Conservation (phyloP, 169 alveolate genomes). For the Perkinsus chesapeaki region DNA sequence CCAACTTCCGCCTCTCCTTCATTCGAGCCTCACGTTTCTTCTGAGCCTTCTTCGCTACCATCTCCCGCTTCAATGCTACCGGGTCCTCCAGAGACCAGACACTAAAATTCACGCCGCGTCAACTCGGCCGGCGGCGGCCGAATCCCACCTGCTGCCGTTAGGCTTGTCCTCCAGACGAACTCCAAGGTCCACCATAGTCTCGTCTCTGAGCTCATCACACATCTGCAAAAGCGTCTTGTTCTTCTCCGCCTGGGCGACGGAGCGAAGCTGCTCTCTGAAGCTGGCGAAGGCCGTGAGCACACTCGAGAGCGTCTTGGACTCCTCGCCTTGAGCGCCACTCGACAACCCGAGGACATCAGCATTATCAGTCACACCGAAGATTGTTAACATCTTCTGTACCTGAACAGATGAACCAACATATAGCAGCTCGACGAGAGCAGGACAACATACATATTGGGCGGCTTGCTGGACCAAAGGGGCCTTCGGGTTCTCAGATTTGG, state of each 20-base stretch:
- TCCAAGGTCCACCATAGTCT: conserved; percentile 71
- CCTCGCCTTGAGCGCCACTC: not conserved
- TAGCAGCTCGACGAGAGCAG: too few relatives aligned
- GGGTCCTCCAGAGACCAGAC: not conserved
- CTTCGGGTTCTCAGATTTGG: not conserved
- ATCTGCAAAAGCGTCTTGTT: conserved; percentile 50
- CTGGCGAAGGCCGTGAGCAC: not conserved
- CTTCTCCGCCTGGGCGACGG: conserved; percentile 12
- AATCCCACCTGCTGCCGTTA: conserved; percentile 36
- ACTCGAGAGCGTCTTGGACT: not conserved
- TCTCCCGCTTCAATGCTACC: not conserved
- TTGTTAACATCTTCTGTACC: not conserved
- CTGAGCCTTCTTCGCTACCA: not conserved
- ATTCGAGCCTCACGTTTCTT: not conserved
- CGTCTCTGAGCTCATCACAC: conserved; percentile 88
- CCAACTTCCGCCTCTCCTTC: conserved; percentile 1
- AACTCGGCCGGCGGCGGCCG: too few relatives aligned
- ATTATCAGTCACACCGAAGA: not conserved
- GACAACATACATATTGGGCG: conserved; percentile 17
- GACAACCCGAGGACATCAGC: not conserved
- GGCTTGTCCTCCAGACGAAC: conserved; percentile 83
- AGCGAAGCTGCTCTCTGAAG: not conserved
- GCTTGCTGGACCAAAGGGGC: conserved; percentile 20
- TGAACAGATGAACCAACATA: not conserved
- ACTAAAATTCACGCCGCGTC: too few relatives aligned